These are phyloP conservation scores for Massariosphaeria phaeospora DNA, from an alignment of 495 filamentous ascomycete species.

Conservation along the genomic window DNA sequence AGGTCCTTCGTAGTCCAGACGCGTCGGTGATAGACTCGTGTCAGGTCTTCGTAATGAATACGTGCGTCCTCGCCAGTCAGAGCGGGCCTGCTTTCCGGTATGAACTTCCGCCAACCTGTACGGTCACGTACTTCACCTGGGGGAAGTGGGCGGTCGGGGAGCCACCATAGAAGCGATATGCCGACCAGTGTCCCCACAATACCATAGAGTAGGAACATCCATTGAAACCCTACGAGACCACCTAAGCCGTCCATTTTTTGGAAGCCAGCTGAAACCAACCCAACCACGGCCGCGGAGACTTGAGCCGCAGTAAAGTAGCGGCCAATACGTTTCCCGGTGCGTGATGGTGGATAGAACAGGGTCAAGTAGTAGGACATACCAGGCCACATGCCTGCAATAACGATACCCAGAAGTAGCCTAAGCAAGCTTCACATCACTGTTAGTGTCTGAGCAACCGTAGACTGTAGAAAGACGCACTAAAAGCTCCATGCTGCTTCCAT, in stretches of 20 bases:
- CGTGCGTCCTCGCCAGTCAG: constrained; percentile 71
- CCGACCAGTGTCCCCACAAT: constrained; percentile 67
- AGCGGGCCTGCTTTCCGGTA: constrained; percentile 58
- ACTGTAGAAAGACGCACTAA: constrained; percentile 52
- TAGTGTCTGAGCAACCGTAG: not conserved
- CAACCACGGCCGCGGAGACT: constrained; percentile 83
- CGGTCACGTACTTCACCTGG: constrained; percentile 51
- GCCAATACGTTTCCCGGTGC: constrained; percentile 83
- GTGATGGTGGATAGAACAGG: constrained; percentile 81
- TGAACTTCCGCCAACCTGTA: constrained; percentile 42
- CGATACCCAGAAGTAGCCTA: constrained; percentile 78
- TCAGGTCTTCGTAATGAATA: constrained; percentile 80
- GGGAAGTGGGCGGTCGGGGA: constrained; percentile 72
- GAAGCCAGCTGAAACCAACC: constrained; percentile 84
- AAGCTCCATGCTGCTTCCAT: constrained; percentile 80
- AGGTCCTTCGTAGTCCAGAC: constrained; percentile 69
- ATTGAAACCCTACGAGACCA: constrained; percentile 80
- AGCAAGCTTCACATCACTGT: constrained; percentile 51
- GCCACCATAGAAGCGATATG: constrained; percentile 75
- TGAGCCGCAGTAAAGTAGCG: constrained; percentile 86
- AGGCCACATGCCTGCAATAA: constrained; percentile 92
- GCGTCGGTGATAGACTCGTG: constrained; percentile 67
- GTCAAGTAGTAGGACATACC: constrained; percentile 93
- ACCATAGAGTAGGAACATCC: constrained; percentile 93
- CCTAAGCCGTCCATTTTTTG: constrained; percentile 78